Percentiles rank a stretch among this genome's conserved stretches.
phyloP scores from a whole-genome alignment of 768 basidiomycete genomes.

The Naganishia vaughanmartiniae region DNA sequence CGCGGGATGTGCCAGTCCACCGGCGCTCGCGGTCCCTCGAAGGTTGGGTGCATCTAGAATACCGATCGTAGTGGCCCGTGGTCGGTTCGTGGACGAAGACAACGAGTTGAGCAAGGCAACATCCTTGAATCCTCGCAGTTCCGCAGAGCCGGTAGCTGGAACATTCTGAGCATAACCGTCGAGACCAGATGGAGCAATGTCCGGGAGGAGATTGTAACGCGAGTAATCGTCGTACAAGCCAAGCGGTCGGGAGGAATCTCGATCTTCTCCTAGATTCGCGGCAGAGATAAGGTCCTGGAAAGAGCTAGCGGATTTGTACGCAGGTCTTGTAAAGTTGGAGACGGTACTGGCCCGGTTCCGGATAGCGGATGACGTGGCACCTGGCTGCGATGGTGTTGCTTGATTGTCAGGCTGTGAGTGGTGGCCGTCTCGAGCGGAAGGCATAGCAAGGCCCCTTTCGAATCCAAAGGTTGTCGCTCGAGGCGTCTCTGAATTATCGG shows the following conservation, averaged over 20 bases:
- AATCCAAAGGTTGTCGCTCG: constrained; percentile 31
- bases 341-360: constrained; percentile 84
- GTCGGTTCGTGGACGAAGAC: constrained; percentile 34
- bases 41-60: constrained; percentile 37
- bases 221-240: constrained; percentile 50
- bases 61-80: constrained; percentile 51
- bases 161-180: constrained; percentile 16
- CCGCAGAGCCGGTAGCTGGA: neutral
- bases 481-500: constrained; percentile 58
- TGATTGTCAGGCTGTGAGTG: constrained; percentile 53
- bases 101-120: constrained; percentile 30
- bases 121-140: constrained; percentile 24
- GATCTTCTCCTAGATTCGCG: constrained; percentile 62
- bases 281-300: constrained; percentile 51
- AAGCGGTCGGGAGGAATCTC: constrained; percentile 52
- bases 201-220: constrained; percentile 4
- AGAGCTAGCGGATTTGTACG: constrained; percentile 47
- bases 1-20: constrained; percentile 1
- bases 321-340: constrained; percentile 82
- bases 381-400: constrained; percentile 78
- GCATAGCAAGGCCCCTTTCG: constrained; percentile 24
- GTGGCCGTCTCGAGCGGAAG: constrained; percentile 12
- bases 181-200: neutral
- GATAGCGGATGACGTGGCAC: constrained; percentile 54
- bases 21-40: constrained; percentile 3